Evolutionary conservation across 768 basidiomycete species (phyloP).

Genomic region (Suillus tomentosus): DNA sequence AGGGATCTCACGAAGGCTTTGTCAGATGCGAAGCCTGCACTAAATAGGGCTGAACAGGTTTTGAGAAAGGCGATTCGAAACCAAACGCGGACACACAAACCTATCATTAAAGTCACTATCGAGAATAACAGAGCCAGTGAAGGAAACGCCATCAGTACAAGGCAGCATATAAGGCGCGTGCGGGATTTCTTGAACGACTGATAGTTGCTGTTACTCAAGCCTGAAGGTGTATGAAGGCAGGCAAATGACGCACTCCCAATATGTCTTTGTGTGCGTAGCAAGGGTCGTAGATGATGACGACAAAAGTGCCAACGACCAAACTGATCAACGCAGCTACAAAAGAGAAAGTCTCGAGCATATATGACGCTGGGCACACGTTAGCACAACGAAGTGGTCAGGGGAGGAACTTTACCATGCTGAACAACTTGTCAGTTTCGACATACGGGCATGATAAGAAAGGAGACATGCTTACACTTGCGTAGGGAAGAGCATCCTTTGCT

Average conservation of each 20-base stretch:
- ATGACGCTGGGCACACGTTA: not conserved
- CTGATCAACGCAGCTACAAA: not conserved
- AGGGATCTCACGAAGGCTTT: not conserved
- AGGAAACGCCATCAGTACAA: not conserved
- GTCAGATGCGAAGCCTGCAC: not conserved
- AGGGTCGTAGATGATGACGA: conserved; percentile 1
- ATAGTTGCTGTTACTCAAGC: not conserved
- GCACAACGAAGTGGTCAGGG: not conserved
- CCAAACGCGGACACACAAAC: not conserved
- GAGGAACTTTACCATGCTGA: not conserved
- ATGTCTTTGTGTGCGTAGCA: not conserved
- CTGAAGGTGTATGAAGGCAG: not conserved
- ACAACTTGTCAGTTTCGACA: not conserved
- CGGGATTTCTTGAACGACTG: not conserved
- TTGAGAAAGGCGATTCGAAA: not conserved
- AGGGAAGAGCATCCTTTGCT: conserved; percentile 1
- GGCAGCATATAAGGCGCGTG: not conserved
- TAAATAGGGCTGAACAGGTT: not conserved
- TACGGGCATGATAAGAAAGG: not conserved
- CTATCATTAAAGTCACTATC: not conserved
- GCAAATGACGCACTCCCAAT: not conserved
- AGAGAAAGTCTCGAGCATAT: not conserved
- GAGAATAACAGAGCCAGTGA: not conserved
- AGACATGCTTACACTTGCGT: not conserved
- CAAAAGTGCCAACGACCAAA: not conserved